Evolutionary conservation across 2,329 filamentous ascomycete species (phyloP).

Genomic region (Seiridium cupressi): DNA sequence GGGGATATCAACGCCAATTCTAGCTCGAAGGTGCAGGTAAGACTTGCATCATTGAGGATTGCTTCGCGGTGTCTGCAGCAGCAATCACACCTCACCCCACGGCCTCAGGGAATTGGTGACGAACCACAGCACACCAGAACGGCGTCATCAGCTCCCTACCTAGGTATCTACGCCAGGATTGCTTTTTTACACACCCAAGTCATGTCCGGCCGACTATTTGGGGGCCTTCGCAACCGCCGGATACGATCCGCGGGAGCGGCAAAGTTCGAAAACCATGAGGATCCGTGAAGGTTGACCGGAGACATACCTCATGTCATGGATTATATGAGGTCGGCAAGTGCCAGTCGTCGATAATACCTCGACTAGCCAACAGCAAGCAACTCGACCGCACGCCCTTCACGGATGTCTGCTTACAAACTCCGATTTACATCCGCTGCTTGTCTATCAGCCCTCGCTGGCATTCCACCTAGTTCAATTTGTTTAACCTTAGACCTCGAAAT

Average conservation of each 20-base stretch:
- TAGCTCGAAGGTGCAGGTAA: background rate
- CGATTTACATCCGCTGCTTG: background rate
- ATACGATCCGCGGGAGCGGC: background rate
- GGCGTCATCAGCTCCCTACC: background rate
- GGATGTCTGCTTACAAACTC: slow-evolving; percentile 3
- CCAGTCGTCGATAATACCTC: background rate
- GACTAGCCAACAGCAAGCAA: background rate
- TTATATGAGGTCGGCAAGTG: slow-evolving; percentile 1
- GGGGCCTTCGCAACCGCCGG: background rate
- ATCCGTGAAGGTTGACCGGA: background rate
- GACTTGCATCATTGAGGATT: background rate
- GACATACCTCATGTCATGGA: background rate
- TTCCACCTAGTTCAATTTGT: background rate
- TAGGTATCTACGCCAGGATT: background rate
- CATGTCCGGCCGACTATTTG: background rate
- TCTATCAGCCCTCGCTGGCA: background rate
- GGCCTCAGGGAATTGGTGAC: background rate
- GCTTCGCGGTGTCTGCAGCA: background rate
- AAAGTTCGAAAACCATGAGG: background rate
- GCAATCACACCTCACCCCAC: slow-evolving; percentile 6
- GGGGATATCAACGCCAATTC: slow-evolving; percentile 4
- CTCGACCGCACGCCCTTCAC: background rate
- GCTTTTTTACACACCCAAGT: background rate
- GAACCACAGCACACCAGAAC: background rate
- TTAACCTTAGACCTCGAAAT: background rate